Evolutionary conservation across 75 land plant genomes (phyloP), one percentile per base, ranked within the genome.

Genomic region (Picea glauca): DNA sequence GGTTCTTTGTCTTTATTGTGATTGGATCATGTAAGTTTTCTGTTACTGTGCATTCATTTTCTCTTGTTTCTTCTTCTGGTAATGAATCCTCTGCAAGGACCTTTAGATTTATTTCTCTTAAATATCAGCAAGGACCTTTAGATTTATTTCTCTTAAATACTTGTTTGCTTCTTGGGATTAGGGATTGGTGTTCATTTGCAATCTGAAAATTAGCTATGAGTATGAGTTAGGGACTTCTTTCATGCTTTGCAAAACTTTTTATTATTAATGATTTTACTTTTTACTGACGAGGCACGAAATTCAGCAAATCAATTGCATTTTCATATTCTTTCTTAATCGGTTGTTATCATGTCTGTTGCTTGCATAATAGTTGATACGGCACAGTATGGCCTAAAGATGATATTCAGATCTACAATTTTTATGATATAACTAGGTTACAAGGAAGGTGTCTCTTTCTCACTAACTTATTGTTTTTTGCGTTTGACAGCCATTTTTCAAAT

Each of bases 401-500:
- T n/a, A n/a, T n/a, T n/a, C n/a, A n/a, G n/a, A n/a, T n/a, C n/a
- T n/a, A n/a, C n/a, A n/a, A n/a, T n/a, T n/a, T n/a, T n/a, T n/a
- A n/a, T n/a, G n/a, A n/a, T n/a, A n/a, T n/a, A n/a, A n/a, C n/a
- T n/a, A n/a, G n/a, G n/a, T n/a, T n/a, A n/a, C n/a, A n/a, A n/a
- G n/a, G n/a, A n/a, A n/a, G n/a, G n/a, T n/a, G n/a, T 35, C 46
- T 54, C 21, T 78, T 65, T 35, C 65, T 57, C 54, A 64, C 33
- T 73, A 43, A 21, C 6, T 58, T n/a, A n/a, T 62, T 30, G 14
- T 73, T 58, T 58, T 18, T 79, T 81, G 17, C 70, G 23, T 20
- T 80, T 78, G 66, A 83, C 93, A 85, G 93, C 91, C 74, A 63
- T 94, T 1, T 84, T n/a, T n/a, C n/a, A n/a, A n/a, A n/a, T n/a